Evolutionary conservation across 352 stramenopile genomes (phyloP).

Genomic region (Aphanomyces astaci): DNA sequence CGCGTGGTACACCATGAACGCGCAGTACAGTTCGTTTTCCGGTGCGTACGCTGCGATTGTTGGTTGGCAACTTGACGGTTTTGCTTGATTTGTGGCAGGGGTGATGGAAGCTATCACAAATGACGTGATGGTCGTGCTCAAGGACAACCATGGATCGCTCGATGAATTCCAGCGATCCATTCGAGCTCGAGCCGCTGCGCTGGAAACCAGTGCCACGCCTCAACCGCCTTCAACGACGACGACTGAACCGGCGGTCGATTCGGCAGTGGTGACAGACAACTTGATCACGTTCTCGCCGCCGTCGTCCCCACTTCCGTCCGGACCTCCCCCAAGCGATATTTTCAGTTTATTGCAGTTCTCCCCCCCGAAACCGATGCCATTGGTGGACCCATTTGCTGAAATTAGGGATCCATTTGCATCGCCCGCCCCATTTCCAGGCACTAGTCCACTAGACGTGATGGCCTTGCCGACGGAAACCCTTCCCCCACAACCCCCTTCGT

Average conservation of each 20-base stretch:
- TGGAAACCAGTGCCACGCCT: neutral
- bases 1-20: slow-evolving; percentile 79
- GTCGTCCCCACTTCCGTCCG: neutral
- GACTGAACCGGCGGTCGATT: neutral
- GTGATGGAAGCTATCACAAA: slow-evolving; percentile 71
- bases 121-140: slow-evolving; percentile 54
- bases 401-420: neutral
- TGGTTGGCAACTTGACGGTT: neutral
- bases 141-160: slow-evolving; percentile 50
- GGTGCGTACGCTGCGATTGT: slow-evolving; percentile 3
- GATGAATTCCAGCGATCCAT: slow-evolving; percentile 3
- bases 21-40: slow-evolving; percentile 79
- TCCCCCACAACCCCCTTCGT: neutral
- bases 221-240: neutral
- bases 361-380: neutral
- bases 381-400: slow-evolving; percentile 2
- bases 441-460: too few relatives aligned
- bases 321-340: neutral
- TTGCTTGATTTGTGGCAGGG: slow-evolving; percentile 27
- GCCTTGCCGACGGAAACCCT: neutral
- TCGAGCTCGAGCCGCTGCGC: neutral
- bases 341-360: slow-evolving; percentile 15
- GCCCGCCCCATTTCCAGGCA: neutral
- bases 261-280: neutral
- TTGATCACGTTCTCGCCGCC: slow-evolving; percentile 8